Evolutionary conservation across 257 asterid genomes (phyloP).

Genomic region (Leptodermis oblonga): DNA sequence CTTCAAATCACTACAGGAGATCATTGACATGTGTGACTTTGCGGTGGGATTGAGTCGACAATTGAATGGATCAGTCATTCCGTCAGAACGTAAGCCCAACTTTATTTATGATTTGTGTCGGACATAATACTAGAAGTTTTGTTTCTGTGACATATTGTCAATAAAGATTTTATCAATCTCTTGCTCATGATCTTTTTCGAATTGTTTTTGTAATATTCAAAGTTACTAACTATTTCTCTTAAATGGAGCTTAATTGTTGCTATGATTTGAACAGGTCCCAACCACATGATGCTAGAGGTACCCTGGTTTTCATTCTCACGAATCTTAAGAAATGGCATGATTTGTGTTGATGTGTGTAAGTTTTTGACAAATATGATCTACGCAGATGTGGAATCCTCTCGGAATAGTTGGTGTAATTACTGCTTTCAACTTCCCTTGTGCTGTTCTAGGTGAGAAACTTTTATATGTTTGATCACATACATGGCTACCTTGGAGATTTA

Average conservation of each 20-base stretch:
- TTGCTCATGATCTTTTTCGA: neutral
- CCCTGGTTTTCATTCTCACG: slow-evolving; percentile 22
- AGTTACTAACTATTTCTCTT: slow-evolving; percentile 1
- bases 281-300: slow-evolving; percentile 99
- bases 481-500: neutral
- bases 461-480: neutral
- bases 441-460: slow-evolving; percentile 81
- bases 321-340: neutral
- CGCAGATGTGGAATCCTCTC: slow-evolving; percentile 97
- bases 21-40: slow-evolving; percentile 98
- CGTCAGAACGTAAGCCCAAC: slow-evolving; percentile 86
- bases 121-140: neutral
- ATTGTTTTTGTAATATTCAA: neutral
- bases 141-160: neutral
- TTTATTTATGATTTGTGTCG: neutral
- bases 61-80: slow-evolving; percentile 92
- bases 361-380: slow-evolving; percentile 18
- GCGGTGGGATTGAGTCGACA: slow-evolving; percentile 99
- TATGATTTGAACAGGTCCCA: slow-evolving; percentile 69
- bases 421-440: slow-evolving; percentile 97
- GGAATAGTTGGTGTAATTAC: slow-evolving; percentile 96
- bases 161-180: neutral
- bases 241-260: neutral
- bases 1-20: slow-evolving; percentile 58
- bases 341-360: neutral